Conservation (phyloP, 306 rosid genomes). For the Spatholobus suberectus region DNA sequence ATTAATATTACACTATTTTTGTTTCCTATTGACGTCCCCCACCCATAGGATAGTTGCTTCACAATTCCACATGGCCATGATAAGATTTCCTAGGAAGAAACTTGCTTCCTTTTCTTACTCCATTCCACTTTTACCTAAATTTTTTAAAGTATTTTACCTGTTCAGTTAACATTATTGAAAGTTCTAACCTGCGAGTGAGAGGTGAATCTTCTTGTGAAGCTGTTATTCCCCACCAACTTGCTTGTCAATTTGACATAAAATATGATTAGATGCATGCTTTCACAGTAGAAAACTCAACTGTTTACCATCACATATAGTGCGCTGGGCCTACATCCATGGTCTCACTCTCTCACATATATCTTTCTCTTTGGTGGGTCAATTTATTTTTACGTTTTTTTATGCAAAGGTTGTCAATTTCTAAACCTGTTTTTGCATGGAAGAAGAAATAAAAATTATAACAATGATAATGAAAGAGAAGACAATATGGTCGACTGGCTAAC, state of each 20-base stretch:
- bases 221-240: constrained; percentile 24
- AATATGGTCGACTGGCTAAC: constrained; percentile 17
- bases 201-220: constrained; percentile 28
- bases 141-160: neutral
- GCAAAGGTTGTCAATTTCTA: constrained; percentile 30
- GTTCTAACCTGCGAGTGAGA: constrained; percentile 19
- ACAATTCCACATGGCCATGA: constrained; percentile 7
- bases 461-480: neutral
- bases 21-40: too few relatives aligned
- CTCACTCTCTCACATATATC: constrained; percentile 25
- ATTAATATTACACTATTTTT: neutral
- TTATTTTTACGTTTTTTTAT: constrained; percentile 13
- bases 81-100: constrained; percentile 4
- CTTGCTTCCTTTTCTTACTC: neutral
- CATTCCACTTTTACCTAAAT: neutral
- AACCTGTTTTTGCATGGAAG: constrained; percentile 31
- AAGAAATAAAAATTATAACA: neutral
- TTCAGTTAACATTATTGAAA: constrained; percentile 3
- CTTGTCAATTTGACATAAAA: constrained; percentile 25
- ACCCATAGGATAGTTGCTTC: too few relatives aligned
- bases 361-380: constrained; percentile 33
- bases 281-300: constrained; percentile 29
- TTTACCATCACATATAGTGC: constrained; percentile 57
- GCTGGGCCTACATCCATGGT: constrained; percentile 42
- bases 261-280: constrained; percentile 35